Percentiles rank a stretch among this genome's conserved stretches.
Evolutionary conservation across 176 grass and related monocot genomes (phyloP).

Genomic region (Phoenix dactylifera): DNA sequence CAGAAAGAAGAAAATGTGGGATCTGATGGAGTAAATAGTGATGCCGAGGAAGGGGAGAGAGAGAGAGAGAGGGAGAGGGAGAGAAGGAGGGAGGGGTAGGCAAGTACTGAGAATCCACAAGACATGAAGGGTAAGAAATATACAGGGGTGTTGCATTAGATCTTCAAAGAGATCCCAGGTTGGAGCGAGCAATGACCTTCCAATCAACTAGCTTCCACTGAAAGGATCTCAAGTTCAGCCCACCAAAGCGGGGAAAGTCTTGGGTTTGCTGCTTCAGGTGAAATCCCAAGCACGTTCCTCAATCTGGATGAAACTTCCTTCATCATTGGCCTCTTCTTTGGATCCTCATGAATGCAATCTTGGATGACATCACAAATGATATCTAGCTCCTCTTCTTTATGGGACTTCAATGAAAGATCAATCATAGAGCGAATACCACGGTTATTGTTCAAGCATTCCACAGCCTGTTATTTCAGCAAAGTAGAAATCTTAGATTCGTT

Average conservation of each 20-base stretch:
- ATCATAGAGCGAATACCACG: conserved; percentile 44
- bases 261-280: conserved; percentile 74
- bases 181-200: neutral
- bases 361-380: conserved; percentile 66
- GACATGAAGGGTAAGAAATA: no score
- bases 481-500: no score
- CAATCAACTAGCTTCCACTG: conserved; percentile 79
- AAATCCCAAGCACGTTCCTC: conserved; percentile 44
- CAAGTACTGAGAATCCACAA: no score
- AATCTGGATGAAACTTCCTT: conserved; percentile 50
- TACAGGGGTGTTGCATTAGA: no score
- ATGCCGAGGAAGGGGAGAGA: no score
- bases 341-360: conserved; percentile 59
- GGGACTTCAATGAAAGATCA: conserved; percentile 56
- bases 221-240: conserved; percentile 98
- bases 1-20: no score
- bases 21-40: no score
- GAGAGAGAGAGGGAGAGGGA: no score
- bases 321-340: conserved; percentile 76
- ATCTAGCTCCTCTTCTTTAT: conserved; percentile 65
- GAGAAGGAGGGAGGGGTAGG: no score
- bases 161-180: neutral
- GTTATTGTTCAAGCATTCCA: conserved; percentile 60
- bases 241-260: conserved; percentile 95
- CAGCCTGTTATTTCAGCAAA: conserved; percentile 38